Conservation (phyloP, 352 stramenopile genomes). For the Phytophthora litchii region DNA sequence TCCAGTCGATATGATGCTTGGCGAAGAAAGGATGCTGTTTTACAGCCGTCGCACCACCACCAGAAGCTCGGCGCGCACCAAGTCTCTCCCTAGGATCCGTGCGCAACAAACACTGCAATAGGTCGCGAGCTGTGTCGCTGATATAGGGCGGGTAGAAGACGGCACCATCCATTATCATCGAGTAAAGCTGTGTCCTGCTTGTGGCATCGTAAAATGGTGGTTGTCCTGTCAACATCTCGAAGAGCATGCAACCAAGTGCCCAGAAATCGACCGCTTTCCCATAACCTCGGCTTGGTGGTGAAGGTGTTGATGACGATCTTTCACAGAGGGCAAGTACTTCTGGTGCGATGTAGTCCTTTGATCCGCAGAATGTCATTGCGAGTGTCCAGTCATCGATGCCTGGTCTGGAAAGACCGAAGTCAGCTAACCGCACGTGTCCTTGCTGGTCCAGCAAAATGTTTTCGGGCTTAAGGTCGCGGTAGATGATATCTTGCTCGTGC, state of each 20-base stretch:
- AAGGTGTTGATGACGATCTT: constrained; percentile 16
- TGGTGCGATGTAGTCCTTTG: constrained; percentile 87
- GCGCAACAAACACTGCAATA: constrained; percentile 60
- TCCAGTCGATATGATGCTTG: constrained; percentile 71
- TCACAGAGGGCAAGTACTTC: constrained; percentile 72
- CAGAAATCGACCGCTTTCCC: constrained; percentile 92
- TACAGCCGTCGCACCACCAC: constrained; percentile 47
- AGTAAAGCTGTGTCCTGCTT: constrained; percentile 61
- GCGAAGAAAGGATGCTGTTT: constrained; percentile 72
- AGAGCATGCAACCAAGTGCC: constrained; percentile 87
- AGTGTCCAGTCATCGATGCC: constrained; percentile 67
- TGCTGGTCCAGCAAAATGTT: constrained; percentile 91
- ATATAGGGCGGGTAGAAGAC: constrained; percentile 65
- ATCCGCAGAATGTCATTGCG: constrained; percentile 86
- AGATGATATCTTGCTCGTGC: constrained; percentile 79
- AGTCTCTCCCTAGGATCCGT: constrained; percentile 65
- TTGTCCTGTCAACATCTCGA: constrained; percentile 89
- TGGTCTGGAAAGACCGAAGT: constrained; percentile 91
- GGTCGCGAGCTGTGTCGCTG: constrained; percentile 46
- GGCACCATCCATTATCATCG: constrained; percentile 55
- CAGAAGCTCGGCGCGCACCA: constrained; percentile 39
- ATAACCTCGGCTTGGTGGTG: constrained; percentile 57
- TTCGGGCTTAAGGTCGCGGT: constrained; percentile 91
- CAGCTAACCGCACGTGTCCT: constrained; percentile 87
- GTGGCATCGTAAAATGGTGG: constrained; percentile 86